Evolutionary conservation across 2,329 filamentous ascomycete species (phyloP).

Genomic region (Pochonia chlamydosporia): DNA sequence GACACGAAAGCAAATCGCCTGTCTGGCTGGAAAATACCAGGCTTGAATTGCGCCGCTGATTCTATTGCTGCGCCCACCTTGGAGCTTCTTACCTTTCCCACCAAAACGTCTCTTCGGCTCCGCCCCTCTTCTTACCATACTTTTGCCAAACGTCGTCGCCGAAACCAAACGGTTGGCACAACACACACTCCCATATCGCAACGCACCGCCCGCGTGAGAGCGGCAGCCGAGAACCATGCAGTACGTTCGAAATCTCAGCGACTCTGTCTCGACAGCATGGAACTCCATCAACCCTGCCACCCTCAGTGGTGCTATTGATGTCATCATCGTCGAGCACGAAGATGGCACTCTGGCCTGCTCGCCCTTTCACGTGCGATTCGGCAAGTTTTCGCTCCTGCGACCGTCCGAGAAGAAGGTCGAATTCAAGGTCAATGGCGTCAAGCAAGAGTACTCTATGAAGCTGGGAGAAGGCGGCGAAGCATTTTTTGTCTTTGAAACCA

Average conservation of each 20-base stretch:
- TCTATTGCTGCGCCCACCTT: background rate
- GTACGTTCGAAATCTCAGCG: constrained; percentile 93
- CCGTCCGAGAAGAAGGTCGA: constrained; percentile 99
- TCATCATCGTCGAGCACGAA: constrained; percentile 94
- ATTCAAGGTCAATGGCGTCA: constrained; percentile 87
- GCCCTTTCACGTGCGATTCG: constrained; percentile 97
- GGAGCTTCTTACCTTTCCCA: background rate
- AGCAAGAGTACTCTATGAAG: constrained; percentile 97
- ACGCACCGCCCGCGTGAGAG: constrained; percentile 1
- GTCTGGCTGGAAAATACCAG: background rate
- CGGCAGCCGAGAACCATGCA: constrained; percentile 61
- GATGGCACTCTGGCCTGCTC: constrained; percentile 88
- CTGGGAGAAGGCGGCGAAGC: constrained; percentile 95
- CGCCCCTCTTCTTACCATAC: no score
- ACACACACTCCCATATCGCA: background rate
- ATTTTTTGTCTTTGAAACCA: constrained; percentile 97
- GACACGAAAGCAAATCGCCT: background rate
- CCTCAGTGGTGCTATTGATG: constrained; percentile 94
- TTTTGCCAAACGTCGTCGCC: no score
- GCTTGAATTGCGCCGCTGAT: background rate
- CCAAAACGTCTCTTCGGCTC: background rate
- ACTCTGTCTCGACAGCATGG: constrained; percentile 96
- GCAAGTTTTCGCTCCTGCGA: constrained; percentile 92
- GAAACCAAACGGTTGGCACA: background rate
- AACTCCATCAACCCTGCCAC: constrained; percentile 99